Percentiles rank a stretch among this genome's conserved stretches.
These are phyloP conservation scores for Helotiales sp. DNA, from an alignment of 2,329 filamentous ascomycete genomes.

Conservation along the genomic window DNA sequence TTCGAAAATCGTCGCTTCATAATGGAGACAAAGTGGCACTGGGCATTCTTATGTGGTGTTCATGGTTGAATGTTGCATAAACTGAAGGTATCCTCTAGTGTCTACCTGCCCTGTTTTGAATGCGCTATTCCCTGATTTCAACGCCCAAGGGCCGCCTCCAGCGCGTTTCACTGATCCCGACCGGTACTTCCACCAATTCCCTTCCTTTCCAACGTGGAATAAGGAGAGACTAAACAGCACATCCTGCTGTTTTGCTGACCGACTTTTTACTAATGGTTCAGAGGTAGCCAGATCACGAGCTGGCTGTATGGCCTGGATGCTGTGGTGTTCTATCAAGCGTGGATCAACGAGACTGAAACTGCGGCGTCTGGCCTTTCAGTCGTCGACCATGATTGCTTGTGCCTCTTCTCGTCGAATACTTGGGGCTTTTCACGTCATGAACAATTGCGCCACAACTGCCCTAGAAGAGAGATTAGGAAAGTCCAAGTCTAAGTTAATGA, in stretches of 20 bases:
- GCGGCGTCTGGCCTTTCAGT: not conserved
- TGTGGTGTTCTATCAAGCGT: not conserved
- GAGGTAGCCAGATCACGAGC: not conserved
- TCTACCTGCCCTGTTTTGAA: not conserved
- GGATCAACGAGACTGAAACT: not conserved
- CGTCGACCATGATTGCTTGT: not conserved
- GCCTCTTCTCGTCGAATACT: not conserved
- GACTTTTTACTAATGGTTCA: not conserved
- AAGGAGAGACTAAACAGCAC: not conserved
- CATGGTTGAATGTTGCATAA: not conserved
- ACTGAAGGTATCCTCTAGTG: not conserved
- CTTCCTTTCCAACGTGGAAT: not conserved
- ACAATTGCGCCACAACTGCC: not conserved
- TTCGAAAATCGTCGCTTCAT: not conserved
- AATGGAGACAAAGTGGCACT: not conserved
- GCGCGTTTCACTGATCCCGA: not conserved
- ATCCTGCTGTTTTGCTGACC: not conserved
- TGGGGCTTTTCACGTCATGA: not conserved
- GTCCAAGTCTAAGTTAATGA: too few species aligned
- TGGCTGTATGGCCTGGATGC: not conserved
- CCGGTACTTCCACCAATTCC: not conserved
- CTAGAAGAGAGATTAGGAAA: too few species aligned
- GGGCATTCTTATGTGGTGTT: not conserved
- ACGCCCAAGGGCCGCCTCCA: not conserved
- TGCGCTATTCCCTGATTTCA: not conserved